Evolutionary conservation across 352 stramenopile genomes (phyloP).

Genomic region (Phytophthora sojae): DNA sequence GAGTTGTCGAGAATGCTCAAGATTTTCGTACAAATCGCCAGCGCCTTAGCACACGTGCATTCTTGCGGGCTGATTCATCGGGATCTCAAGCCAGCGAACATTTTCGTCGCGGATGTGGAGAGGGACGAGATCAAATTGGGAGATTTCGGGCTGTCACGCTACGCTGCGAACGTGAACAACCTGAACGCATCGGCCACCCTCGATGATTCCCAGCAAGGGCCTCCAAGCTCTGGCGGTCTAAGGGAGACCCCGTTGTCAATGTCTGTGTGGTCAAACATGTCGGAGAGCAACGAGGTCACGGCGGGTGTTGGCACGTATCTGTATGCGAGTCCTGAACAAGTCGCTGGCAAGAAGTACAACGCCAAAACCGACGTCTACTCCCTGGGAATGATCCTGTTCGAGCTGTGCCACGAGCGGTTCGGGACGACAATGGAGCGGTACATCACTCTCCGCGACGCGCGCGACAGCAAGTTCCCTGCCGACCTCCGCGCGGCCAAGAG

Average conservation of each 20-base stretch:
- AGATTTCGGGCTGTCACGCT: constrained; percentile 90
- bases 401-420: constrained; percentile 91
- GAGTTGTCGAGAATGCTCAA: constrained; percentile 82
- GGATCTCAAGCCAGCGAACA: constrained; percentile 93
- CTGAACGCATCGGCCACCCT: constrained; percentile 47
- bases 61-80: constrained; percentile 92
- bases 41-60: constrained; percentile 92
- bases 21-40: constrained; percentile 91
- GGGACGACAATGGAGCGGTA: constrained; percentile 91
- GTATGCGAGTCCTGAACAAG: constrained; percentile 92
- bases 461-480: constrained; percentile 71
- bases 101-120: constrained; percentile 90
- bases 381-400: constrained; percentile 93
- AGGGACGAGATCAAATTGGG: constrained; percentile 90
- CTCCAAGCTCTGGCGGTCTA: constrained; percentile 28
- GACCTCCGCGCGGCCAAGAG: constrained; percentile 58
- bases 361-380: constrained; percentile 93
- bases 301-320: constrained; percentile 91
- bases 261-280: constrained; percentile 78
- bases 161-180: constrained; percentile 86
- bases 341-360: constrained; percentile 92
- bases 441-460: constrained; percentile 77
- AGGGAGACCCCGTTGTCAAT: constrained; percentile 47
- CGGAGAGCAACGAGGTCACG: constrained; percentile 85
- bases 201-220: constrained; percentile 44